Evolutionary conservation across 257 asterid species (phyloP), one percentile per base, ranked within the genome.

Genomic region (Cordia subcordata): DNA sequence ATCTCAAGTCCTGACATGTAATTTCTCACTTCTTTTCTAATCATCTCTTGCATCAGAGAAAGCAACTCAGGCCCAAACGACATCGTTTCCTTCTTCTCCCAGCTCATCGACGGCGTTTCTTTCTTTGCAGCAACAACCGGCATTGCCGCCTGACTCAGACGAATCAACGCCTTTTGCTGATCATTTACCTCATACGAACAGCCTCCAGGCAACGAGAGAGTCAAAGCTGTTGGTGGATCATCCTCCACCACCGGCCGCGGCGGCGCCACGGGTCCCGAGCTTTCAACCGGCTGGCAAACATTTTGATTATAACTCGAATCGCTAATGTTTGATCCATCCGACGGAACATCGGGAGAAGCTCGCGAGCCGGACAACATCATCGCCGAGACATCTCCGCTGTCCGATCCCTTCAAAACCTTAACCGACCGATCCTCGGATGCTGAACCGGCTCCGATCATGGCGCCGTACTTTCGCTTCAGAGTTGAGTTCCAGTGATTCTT

Each of bases 1-100:
- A 47, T 32, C 1, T 45, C 49, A 32, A 60, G 49, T 45, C 57
- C 71, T 1, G 74, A 58, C 21, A 72, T 10, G 58, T 58, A 75
- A 63, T 65, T 78, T n/a, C 61, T 65, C 58, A 78, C 75, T 70
- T 81, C 87, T 37, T 17, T 46, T 67, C 38, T 78, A 51, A 81
- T 62, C 65, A 81, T 58, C 6, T 78, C 73, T 47, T 63, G 68
- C 69, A 77, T 58, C 50, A 75, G 21, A 4, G 68, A 57, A 42
- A 49, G 55, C 4, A 75, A 64, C 55, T 77, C 80, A 5, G 78
- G 68, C 39, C 49, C 57, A 18, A 77, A 63, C 54, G 59, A 13
- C 67, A 13, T 8, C 1, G 68, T 37, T 35, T 38, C 61, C 37
- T 49, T 56, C 63, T 51, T 60, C 58, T 32, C 53, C 21, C 15